Conservation (phyloP, 768 basidiomycete genomes). For the Hypholoma sublateritium region DNA sequence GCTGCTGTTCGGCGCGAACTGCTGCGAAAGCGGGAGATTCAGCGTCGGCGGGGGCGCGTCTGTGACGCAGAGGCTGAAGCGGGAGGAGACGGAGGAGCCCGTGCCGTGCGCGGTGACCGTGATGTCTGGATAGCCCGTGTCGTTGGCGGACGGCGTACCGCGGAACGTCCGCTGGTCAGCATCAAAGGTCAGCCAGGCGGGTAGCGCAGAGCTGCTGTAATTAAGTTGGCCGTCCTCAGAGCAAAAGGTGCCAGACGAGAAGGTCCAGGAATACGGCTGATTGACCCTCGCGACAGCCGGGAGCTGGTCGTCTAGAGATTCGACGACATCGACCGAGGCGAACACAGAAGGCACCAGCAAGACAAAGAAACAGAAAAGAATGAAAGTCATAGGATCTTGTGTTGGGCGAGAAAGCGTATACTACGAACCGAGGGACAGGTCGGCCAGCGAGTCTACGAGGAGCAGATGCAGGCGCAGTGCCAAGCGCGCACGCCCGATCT, state of each 20-base stretch:
- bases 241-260: conserved; percentile 66
- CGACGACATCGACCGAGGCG: conserved; percentile 39
- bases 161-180: conserved; percentile 53
- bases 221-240: conserved; percentile 40
- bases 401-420: conserved; percentile 45
- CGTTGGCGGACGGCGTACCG: conserved; percentile 63
- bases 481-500: conserved; percentile 3
- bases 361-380: conserved; percentile 53
- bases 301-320: conserved; percentile 69
- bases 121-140: conserved; percentile 64
- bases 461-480: conserved; percentile 9
- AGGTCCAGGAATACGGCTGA: conserved; percentile 66
- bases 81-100: conserved; percentile 49
- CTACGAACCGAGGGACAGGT: conserved; percentile 40
- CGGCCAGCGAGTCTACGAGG: conserved; percentile 57
- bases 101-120: conserved; percentile 63
- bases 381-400: conserved; percentile 60
- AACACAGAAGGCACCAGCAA: conserved; percentile 36
- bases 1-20: conserved; percentile 59
- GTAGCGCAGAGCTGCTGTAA: conserved; percentile 60
- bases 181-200: conserved; percentile 80
- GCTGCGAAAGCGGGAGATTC: conserved; percentile 50
- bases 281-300: conserved; percentile 75
- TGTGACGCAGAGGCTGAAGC: conserved; percentile 58
- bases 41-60: conserved; percentile 52